Percentiles rank a stretch among this genome's conserved stretches.
Evolutionary conservation across 2,329 filamentous ascomycete genomes (phyloP).

Genomic region (Tolypocladium guangdongense): DNA sequence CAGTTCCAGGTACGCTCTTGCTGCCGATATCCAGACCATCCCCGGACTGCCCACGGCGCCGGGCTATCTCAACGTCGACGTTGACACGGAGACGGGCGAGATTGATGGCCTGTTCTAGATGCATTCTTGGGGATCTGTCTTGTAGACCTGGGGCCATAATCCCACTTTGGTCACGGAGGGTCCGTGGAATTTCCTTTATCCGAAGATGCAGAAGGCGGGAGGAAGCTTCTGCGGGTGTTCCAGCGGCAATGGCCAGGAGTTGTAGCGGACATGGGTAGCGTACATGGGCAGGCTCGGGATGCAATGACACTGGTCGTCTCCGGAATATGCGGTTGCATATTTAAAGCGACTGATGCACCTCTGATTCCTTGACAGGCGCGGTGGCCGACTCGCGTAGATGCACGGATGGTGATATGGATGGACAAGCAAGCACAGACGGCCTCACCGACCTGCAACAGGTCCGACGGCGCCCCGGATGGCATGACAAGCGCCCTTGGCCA

Average conservation of each 20-base stretch:
- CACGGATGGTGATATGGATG: background rate
- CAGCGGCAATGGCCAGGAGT: background rate
- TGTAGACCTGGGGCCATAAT: background rate
- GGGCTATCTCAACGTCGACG: constrained; percentile 89
- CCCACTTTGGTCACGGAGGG: background rate
- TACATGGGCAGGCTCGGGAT: too few relatives aligned
- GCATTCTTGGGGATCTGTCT: background rate
- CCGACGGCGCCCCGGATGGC: background rate
- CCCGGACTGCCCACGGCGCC: constrained; percentile 90
- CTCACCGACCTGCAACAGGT: background rate
- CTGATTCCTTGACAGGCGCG: too few relatives aligned
- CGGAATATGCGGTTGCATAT: too few relatives aligned
- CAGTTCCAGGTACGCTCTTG: constrained; percentile 64
- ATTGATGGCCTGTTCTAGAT: constrained; percentile 79
- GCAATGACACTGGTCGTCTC: too few relatives aligned
- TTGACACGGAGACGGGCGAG: constrained; percentile 71
- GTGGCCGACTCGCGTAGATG: too few relatives aligned
- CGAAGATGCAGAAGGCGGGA: background rate
- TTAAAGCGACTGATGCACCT: too few relatives aligned
- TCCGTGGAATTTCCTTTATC: background rate
- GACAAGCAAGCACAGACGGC: background rate
- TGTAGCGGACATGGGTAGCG: background rate
- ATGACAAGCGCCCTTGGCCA: background rate
- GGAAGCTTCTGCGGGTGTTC: background rate
- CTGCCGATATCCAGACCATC: constrained; percentile 97